Percentiles rank a stretch among this genome's conserved stretches.
These are phyloP conservation scores for Erucastrum elatum DNA, from an alignment of 345 rosid genomes.

Conservation along the genomic window DNA sequence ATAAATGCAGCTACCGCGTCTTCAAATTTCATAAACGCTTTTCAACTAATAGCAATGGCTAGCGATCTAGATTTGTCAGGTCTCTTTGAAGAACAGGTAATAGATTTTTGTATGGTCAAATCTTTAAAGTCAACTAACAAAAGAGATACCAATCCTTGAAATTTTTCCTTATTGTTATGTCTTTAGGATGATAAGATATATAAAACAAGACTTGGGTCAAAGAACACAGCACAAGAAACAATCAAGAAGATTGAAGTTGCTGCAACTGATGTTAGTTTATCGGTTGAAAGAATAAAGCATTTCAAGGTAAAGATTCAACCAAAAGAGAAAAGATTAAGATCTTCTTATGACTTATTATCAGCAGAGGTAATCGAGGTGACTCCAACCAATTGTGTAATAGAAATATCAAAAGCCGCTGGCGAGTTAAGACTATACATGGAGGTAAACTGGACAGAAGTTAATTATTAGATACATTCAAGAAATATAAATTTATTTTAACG, in stretches of 20 bases:
- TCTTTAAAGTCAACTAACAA: conserved; percentile 4
- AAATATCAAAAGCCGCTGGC: conserved; percentile 82
- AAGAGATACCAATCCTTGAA: neutral
- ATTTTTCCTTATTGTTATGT: neutral
- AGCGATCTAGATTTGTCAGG: conserved; percentile 89
- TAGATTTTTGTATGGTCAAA: neutral
- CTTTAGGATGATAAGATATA: conserved; percentile 65
- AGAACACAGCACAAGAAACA: conserved; percentile 64
- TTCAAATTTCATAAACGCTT: conserved; percentile 85
- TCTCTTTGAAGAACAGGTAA: conserved; percentile 82
- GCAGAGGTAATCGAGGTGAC: conserved; percentile 89
- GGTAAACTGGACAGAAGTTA: conserved; percentile 40
- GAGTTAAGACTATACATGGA: conserved; percentile 60
- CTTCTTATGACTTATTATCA: conserved; percentile 61
- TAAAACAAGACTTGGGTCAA: conserved; percentile 69
- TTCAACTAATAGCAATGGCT: conserved; percentile 91
- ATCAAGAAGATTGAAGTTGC: conserved; percentile 84
- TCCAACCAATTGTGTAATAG: conserved; percentile 83
- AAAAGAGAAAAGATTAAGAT: conserved; percentile 55
- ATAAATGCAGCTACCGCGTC: conserved; percentile 44
- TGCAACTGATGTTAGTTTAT: conserved; percentile 60
- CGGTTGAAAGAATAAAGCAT: conserved; percentile 56
- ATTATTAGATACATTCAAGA: neutral
- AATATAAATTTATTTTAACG: neutral
- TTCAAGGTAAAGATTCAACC: conserved; percentile 76